Conservation (phyloP, 2,329 filamentous ascomycete genomes). For the Colletotrichum falcatum region DNA sequence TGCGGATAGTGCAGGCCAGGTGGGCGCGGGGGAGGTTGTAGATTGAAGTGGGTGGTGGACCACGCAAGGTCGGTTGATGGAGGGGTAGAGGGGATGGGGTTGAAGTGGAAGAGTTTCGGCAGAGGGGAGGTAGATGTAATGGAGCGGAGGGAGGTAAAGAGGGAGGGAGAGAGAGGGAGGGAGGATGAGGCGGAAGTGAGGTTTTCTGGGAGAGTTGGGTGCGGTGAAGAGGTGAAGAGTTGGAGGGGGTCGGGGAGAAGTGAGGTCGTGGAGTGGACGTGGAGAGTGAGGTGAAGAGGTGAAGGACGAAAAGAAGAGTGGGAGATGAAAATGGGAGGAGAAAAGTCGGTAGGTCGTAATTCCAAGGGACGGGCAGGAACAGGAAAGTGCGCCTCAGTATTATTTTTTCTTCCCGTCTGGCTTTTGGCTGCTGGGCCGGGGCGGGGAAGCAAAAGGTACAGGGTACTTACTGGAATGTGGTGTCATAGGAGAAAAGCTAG, state of each 20-base stretch:
- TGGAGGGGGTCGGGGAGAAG: conserved; percentile 41
- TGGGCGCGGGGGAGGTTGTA: conserved; percentile 15
- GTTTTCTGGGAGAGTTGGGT: conserved; percentile 43
- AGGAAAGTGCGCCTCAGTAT: conserved; percentile 39
- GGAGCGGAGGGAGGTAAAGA: conserved; percentile 43
- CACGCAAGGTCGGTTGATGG: conserved; percentile 23
- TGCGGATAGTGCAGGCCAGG: not conserved
- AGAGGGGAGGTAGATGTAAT: conserved; percentile 40
- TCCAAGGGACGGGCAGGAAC: conserved; percentile 43
- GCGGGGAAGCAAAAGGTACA: conserved; percentile 18
- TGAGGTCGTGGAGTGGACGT: conserved; percentile 38
- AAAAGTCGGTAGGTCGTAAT: conserved; percentile 42
- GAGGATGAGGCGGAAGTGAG: conserved; percentile 43
- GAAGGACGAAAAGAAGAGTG: conserved; percentile 40
- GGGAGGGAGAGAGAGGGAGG: conserved; percentile 43
- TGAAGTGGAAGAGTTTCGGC: conserved; percentile 42
- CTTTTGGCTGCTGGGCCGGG: conserved; percentile 7
- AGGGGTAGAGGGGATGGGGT: conserved; percentile 41
- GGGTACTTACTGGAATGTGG: conserved; percentile 37
- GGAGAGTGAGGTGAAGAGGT: conserved; percentile 44
- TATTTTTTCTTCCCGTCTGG: conserved; percentile 24
- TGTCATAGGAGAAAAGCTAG: conserved; percentile 26
- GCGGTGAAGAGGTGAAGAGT: conserved; percentile 45
- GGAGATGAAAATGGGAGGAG: conserved; percentile 47
- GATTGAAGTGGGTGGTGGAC: conserved; percentile 35